These are phyloP conservation scores for Dissophora ornata DNA, from an alignment of 192 early-diverging fungal genomes.

Conservation along the genomic window DNA sequence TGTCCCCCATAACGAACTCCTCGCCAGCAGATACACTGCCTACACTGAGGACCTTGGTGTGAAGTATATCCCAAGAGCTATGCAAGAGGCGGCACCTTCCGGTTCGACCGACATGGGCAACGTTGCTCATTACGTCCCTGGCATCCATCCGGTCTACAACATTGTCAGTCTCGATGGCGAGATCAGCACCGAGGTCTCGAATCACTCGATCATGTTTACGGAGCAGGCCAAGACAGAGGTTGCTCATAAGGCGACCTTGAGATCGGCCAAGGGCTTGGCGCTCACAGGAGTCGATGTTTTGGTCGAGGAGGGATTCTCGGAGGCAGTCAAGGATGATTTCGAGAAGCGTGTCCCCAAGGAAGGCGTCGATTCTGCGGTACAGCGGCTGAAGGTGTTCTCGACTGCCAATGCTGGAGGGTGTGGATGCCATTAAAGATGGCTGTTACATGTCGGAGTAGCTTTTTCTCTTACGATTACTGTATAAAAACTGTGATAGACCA, in stretches of 20 bases:
- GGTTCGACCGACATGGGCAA: constrained; percentile 34
- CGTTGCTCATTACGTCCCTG: constrained; percentile 22
- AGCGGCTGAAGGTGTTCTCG: constrained; percentile 11
- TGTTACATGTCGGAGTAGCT: too few relatives aligned
- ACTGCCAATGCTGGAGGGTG: constrained; percentile 15
- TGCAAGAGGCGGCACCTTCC: constrained; percentile 15
- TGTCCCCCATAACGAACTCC: constrained; percentile 60
- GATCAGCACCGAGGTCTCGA: constrained; percentile 63
- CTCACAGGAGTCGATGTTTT: constrained; percentile 61
- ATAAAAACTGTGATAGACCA: too few relatives aligned
- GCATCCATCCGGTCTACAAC: constrained; percentile 38
- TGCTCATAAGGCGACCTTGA: constrained; percentile 69
- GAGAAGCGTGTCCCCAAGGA: constrained; percentile 24
- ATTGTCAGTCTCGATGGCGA: constrained; percentile 50
- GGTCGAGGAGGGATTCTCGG: constrained; percentile 58
- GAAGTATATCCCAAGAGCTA: constrained; percentile 11
- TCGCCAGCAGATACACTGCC: constrained; percentile 24
- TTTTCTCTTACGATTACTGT: too few relatives aligned
- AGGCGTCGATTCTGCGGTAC: not conserved
- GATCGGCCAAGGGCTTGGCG: constrained; percentile 65
- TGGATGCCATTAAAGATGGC: constrained; percentile 30
- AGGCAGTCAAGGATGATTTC: constrained; percentile 56
- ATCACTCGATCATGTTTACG: constrained; percentile 75
- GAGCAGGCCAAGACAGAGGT: constrained; percentile 62
- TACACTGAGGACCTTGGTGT: constrained; percentile 30